Base-by-base conservation (phyloP, 2,329 filamentous ascomycete species). In the Aspergillus oerlinghausenensis region DNA sequence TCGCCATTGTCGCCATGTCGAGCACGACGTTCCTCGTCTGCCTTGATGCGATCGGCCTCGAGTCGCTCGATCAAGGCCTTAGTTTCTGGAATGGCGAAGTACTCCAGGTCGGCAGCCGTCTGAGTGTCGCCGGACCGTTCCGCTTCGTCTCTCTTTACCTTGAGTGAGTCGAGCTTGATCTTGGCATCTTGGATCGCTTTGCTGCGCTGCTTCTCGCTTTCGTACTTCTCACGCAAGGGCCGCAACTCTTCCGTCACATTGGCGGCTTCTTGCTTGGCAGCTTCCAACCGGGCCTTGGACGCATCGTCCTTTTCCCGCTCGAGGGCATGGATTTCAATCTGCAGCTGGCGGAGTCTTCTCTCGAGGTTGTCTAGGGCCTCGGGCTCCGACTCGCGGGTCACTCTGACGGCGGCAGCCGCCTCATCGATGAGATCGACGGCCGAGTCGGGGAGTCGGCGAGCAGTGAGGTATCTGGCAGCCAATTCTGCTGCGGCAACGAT, bases 371-470 rank as follows among this genome's bases (percentile, higher is more conserved):
- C 94, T 52, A 99, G 89, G 32, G 92, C 87, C 77, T 99, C 94
- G 2, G 94, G 94, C 67, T 97, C 92, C 1, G 94, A 99, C 77
- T 99, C 94, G 65, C 94, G 86, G 35, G 92, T 92, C 26, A 99
- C 95, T 55, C 92, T 85, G 58, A 99, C 94, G n/a, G 94, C 94
- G 1, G 94, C 93, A 0, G 94, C 92, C 40, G 94, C 94, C 74
- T 99, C 94, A 67, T 99, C 94, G 59, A 99, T 89, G 50, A 99
- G 80, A 71, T 99, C 94, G 59, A 99, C 95, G 23, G 94, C 94
- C 3, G 94, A 99, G 74, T 99, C 94, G 2, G 94, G 94, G 61
- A 99, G 84, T 70, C 94, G 86, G 64, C 94, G 85, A 51, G 88
- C 87, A 1, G 94, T 99, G 54, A 99, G 86, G 67, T 99, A 99